Evolutionary conservation across 2,329 filamentous ascomycete species (phyloP), one percentile per base, ranked within the genome.

Genomic region (Monilinia fructicola): DNA sequence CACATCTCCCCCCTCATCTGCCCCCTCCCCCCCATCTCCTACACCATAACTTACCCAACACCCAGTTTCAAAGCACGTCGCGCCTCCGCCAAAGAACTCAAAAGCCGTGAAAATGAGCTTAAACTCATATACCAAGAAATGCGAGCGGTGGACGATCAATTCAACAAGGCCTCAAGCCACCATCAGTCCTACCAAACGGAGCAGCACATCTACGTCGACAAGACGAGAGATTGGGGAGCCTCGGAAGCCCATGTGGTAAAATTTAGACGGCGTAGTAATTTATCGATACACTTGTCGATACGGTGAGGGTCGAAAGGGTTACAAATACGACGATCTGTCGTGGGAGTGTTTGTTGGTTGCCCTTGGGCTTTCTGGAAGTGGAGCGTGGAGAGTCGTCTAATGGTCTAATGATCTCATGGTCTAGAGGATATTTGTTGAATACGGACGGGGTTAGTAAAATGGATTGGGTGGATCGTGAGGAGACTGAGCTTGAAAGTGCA

Each of bases 31-130:
- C 31, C 31, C 31, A 7, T 7, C 31, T 35, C 31, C 5, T 23
- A 40, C 21, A n/a, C 26, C 23, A 11, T 44, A 16, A 14, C 53
- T 56, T 21, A 46, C 28, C 7, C 16, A 11, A 38, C 11, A 16
- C 6, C 16, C 18, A 66, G 58, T 11, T 16, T 50, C 4, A 62
- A 26, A 64, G 48, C 59, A 9, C 59, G 65, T 23, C 65, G 65
- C 18, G 46, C 26, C 12, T 40, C 52, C 1, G 38, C 40, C 46
- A 50, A 42, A 50, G 65, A 66, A 21, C 58, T 63, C n/a, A 44
- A 18, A 50, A 31, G 16, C n/a, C 38, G 28, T 14, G 52, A 53
- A 9, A 23, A 53, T 28, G 64, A 66, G 26, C 21, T 66, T 4
- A 42, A 40, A 35, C 28, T 18, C 18, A 50, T n/a, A 12, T 62